Evolutionary conservation across 2,329 filamentous ascomycete species (phyloP), one percentile per base, ranked within the genome.

Genomic region (Colletotrichum chrysophilum): DNA sequence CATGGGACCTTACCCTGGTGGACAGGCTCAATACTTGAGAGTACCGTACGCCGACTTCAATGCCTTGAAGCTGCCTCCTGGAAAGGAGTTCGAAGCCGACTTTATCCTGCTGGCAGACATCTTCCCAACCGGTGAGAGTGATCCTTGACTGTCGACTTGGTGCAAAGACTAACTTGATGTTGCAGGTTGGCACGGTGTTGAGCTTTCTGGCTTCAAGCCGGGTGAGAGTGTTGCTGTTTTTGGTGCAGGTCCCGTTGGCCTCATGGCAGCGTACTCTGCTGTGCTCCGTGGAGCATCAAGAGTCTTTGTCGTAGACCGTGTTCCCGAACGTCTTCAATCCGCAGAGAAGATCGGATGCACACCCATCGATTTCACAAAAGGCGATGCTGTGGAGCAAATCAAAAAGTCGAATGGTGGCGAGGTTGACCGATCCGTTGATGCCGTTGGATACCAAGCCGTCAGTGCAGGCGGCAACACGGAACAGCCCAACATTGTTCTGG

Each of bases 41-140:
- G 89, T 94, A 3, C 92, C 92, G 0, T 93, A 91, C 73, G 92
- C 92, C 2, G 92, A 94, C 79, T 93, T 93, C 84, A 94, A 94
- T 75, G 90, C 90, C 7, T 82, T 94, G 36, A 89, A 89, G 69
- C 83, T 94, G 3, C 92, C 92, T 1, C 84, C 88, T 8, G 92
- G 91, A 1, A 91, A 85, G 18, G 90, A 93, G 76, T 85, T 92
- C 62, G 92, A 94, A 80, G 86, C 88, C 0, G 92, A 93, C 78
- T 93, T 92, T 77, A 89, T 89, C 66, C 80, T 88, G 3, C 82
- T 88, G 2, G 86, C 2, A 82, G 83, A 84, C 36, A 84, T 84
- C 7, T 84, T 84, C 71, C 83, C 82, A 8, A 84, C 83, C 1
- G 82, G 80, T 80, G 78, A 67, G 66, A 58, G 26, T 52, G 13